Evolutionary conservation across 768 basidiomycete species (phyloP).

Genomic region (Ephemerocybe angulata): DNA sequence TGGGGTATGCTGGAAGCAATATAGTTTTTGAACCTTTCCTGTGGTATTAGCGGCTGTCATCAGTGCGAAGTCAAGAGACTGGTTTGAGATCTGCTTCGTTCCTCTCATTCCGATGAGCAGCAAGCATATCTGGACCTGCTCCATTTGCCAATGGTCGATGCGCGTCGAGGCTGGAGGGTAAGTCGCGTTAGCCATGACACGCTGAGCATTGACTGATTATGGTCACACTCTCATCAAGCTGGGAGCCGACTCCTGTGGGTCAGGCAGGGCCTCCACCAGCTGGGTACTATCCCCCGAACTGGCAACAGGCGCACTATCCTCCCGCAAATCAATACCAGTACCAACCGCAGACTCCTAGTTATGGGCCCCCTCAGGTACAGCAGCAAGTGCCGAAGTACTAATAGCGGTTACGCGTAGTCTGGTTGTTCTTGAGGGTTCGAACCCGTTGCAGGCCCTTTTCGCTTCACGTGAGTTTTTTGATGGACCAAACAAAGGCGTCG

Average conservation of each 20-base stretch:
- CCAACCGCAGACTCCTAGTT: slow-evolving; percentile 2
- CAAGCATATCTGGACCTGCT: slow-evolving; percentile 61
- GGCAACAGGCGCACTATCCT: slow-evolving; percentile 10
- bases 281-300: slow-evolving; percentile 9
- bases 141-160: slow-evolving; percentile 60
- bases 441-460: too few species aligned
- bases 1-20: too few species aligned
- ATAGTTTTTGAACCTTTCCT: too few species aligned
- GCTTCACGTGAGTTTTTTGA: too few species aligned
- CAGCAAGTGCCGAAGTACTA: slow-evolving; percentile 1
- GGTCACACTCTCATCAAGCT: slow-evolving; percentile 12
- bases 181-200: slow-evolving; percentile 9
- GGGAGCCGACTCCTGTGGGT: slow-evolving; percentile 19
- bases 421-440: not conserved
- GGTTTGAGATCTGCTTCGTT: slow-evolving; percentile 67
- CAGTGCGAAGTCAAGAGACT: slow-evolving; percentile 55
- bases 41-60: slow-evolving; percentile 55
- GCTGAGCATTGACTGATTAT: not conserved
- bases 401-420: slow-evolving; percentile 1
- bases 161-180: slow-evolving; percentile 46
- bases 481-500: too few species aligned
- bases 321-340: not conserved
- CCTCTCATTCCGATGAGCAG: slow-evolving; percentile 60
- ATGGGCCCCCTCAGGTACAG: not conserved
- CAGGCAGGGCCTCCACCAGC: slow-evolving; percentile 4